phyloP scores from a whole-genome alignment of 2,329 filamentous ascomycete genomes.

The Clonostachys rosea region DNA sequence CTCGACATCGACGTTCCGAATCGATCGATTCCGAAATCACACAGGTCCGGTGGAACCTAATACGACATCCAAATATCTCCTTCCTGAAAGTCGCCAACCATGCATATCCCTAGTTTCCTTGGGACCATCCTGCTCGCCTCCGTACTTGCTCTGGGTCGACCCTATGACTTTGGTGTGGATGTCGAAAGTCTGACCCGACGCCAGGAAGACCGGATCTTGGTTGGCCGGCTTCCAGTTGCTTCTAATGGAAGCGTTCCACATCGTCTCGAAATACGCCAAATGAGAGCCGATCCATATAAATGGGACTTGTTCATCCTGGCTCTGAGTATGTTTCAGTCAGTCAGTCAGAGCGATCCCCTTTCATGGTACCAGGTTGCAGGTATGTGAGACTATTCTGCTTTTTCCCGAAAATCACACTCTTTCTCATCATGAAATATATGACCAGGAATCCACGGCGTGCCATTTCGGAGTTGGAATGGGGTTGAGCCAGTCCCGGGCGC shows the following conservation, averaged over 20 bases:
- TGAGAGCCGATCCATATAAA: slow-evolving; percentile 58
- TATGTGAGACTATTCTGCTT: slow-evolving; percentile 26
- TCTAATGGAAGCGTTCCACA: slow-evolving; percentile 32
- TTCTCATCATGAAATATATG: slow-evolving; percentile 1
- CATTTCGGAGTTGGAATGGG: slow-evolving; percentile 50
- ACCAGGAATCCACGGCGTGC: slow-evolving; percentile 75
- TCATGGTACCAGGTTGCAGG: slow-evolving; percentile 80
- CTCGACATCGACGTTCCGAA: too few relatives aligned
- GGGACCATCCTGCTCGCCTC: not conserved
- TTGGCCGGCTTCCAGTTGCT: slow-evolving; percentile 32
- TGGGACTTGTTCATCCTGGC: slow-evolving; percentile 77
- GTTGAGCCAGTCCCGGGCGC: slow-evolving; percentile 45
- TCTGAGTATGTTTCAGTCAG: slow-evolving; percentile 66
- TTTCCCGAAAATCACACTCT: not conserved
- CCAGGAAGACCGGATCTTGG: slow-evolving; percentile 31
- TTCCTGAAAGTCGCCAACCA: too few relatives aligned
- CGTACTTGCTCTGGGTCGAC: not conserved
- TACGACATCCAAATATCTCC: too few relatives aligned
- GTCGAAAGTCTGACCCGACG: slow-evolving; percentile 31
- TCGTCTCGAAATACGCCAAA: slow-evolving; percentile 63
- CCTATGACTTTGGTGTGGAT: slow-evolving; percentile 49
- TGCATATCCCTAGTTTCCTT: too few relatives aligned
- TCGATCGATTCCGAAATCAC: too few relatives aligned
- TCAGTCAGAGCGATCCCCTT: slow-evolving; percentile 54
- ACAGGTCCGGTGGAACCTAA: too few relatives aligned